phyloP scores from a whole-genome alignment of 106 monocot genomes.

The Chionographis japonica region DNA sequence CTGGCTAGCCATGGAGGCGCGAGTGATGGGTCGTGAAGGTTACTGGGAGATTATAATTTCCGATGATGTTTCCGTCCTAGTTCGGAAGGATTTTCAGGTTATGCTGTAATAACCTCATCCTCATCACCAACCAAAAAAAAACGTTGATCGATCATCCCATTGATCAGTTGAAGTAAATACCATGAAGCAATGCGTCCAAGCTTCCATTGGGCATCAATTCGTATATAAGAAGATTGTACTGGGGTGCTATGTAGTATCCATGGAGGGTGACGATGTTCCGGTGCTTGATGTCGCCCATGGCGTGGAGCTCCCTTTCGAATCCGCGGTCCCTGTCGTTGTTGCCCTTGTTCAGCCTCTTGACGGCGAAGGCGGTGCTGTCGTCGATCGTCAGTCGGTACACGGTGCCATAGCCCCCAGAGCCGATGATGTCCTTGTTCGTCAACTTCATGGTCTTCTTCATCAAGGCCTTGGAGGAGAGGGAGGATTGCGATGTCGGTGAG shows the following conservation, averaged over 20 bases:
- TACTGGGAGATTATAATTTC: background rate
- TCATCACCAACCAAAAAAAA: no score
- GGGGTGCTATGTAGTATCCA: constrained; percentile 67
- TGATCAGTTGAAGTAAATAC: constrained; percentile 20
- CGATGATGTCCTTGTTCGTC: constrained; percentile 86
- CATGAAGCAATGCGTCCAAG: constrained; percentile 62
- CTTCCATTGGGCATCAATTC: constrained; percentile 90
- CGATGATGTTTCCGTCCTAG: background rate
- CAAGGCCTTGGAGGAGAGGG: constrained; percentile 46
- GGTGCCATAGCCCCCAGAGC: constrained; percentile 79
- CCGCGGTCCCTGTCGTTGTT: constrained; percentile 49
- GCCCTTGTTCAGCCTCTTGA: constrained; percentile 82
- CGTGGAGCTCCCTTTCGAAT: constrained; percentile 74
- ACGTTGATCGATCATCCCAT: no score
- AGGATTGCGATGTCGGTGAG: constrained; percentile 40
- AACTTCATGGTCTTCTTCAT: constrained; percentile 67
- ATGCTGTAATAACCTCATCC: no score
- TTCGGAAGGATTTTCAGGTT: background rate
- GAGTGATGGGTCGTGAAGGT: no score
- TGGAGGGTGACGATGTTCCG: constrained; percentile 72
- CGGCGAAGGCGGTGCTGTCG: constrained; percentile 53
- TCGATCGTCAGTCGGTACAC: constrained; percentile 62
- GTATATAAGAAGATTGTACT: constrained; percentile 81
- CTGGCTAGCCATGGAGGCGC: no score
- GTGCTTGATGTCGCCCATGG: constrained; percentile 90